phyloP scores from a whole-genome alignment of 2,329 filamentous ascomycete species.

The Sporothrix pseudoabietina region DNA sequence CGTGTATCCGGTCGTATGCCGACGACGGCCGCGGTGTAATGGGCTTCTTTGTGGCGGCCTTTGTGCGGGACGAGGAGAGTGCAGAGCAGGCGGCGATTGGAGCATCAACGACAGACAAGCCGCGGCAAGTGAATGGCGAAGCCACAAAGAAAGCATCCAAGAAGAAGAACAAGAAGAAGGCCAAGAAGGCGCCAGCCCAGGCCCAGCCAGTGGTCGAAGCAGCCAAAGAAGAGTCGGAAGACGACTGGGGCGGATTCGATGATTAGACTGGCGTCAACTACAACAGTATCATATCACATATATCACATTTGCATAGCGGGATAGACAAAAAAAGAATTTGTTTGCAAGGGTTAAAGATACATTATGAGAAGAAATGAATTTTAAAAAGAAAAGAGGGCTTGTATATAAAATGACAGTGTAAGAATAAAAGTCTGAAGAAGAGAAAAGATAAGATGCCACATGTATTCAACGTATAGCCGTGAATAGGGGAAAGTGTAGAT shows the following conservation, averaged over 20 bases:
- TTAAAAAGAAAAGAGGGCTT: background rate
- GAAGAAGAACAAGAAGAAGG: slow-evolving; percentile 21
- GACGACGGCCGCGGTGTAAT: slow-evolving; percentile 82
- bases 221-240: background rate
- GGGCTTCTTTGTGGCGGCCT: slow-evolving; percentile 93
- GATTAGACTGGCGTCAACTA: slow-evolving; percentile 27
- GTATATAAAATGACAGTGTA: background rate
- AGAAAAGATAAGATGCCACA: background rate
- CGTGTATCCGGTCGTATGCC: slow-evolving; percentile 79
- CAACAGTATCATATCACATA: background rate
- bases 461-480: slow-evolving; percentile 15
- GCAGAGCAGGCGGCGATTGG: background rate
- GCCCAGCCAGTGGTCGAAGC: background rate
- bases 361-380: background rate
- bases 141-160: slow-evolving; percentile 5
- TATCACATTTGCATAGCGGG: slow-evolving; percentile 19
- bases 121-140: background rate
- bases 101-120: background rate
- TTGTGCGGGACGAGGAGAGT: slow-evolving; percentile 60
- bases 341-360: background rate
- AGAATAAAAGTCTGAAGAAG: background rate
- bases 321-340: background rate
- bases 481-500: background rate
- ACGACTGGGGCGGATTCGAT: slow-evolving; percentile 35
- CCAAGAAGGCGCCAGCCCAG: background rate